A percentile compares a stretch with the other conserved stretches of the same genome.
phyloP scores from a whole-genome alignment of 306 rosid genomes.

The Calophaca sinica region DNA sequence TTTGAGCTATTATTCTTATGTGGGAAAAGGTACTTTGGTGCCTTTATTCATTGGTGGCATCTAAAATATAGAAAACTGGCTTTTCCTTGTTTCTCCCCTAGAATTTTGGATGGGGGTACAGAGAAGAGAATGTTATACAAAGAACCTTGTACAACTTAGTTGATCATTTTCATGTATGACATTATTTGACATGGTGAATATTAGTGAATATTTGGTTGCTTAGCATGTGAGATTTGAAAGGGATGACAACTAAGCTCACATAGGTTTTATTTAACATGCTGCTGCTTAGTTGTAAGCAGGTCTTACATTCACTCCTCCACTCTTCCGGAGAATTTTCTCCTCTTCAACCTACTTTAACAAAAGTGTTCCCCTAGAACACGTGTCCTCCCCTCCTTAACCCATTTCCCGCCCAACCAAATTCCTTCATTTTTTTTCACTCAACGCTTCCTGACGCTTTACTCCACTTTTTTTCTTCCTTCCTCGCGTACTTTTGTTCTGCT shows the following conservation, averaged over 20 bases:
- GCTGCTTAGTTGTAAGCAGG: constrained; percentile 48
- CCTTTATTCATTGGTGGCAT: constrained; percentile 3
- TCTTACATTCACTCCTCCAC: constrained; percentile 40
- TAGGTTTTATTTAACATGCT: constrained; percentile 41
- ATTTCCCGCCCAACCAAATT: too few relatives aligned
- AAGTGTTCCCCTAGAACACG: too few relatives aligned
- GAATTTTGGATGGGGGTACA: constrained; percentile 24
- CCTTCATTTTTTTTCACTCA: too few relatives aligned
- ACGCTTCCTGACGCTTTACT: too few relatives aligned
- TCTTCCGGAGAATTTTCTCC: constrained; percentile 42
- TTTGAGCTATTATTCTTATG: constrained; percentile 28
- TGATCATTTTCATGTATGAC: constrained; percentile 3
- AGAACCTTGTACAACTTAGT: constrained; percentile 20
- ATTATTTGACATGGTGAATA: constrained; percentile 20
- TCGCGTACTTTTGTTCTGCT: too few relatives aligned
- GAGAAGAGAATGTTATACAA: constrained; percentile 6
- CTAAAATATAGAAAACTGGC: background rate
- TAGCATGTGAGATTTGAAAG: constrained; percentile 36
- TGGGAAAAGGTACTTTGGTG: background rate
- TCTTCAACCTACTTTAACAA: too few relatives aligned
- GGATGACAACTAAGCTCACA: constrained; percentile 17
- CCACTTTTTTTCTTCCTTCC: too few relatives aligned
- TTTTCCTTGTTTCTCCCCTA: background rate
- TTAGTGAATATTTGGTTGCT: constrained; percentile 17
- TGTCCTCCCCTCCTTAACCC: too few relatives aligned